Base-by-base conservation (phyloP, 129 eudicot genomes). In the Rutidosis leptorrhynchoides region DNA sequence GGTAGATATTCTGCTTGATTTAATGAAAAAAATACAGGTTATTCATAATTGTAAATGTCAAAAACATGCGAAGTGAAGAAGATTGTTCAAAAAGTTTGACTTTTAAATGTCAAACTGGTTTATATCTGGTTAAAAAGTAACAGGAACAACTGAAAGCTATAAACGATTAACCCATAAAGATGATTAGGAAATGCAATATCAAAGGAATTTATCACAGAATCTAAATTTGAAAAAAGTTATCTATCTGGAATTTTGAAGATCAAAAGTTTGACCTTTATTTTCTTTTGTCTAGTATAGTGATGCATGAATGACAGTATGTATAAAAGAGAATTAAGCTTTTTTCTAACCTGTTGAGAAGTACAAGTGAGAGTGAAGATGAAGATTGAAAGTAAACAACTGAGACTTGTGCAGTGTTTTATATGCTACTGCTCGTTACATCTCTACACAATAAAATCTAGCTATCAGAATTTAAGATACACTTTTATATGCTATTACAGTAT, bases 341-440 rank as follows among this genome's bases (percentile, higher is more conserved):
- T 32, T 58, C 68, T 74, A 67, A 74, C 79, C 79, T 74, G 79
- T 74, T 74, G 19, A 28, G 56, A 74, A 74, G 68, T 46, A 52
- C 62, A 29, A 45, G 65, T 65, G 33, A 21, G 53, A 52, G 60
- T 71, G 76, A 64, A 58, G 68, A 46, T 58, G 62, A 59, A 67
- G 79, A 49, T 55, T 28, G 30, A 67, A 59, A 51, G 79, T 54
- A 66, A 24, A 67, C 73, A 74, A 30, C 40, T 56, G 30, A 58
- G 28, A 32, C 46, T 60, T 32, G 55, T 46, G 60, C 61, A n/a
- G 57, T 32, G 35, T 22, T 63, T 55, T 37, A 69, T 55, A 17
- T 65, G 42, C 70, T 66, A 48, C 46, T 28, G 42, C 70, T 66
- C 48, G 30, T 28, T 19, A 68, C 43, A 33, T 25, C 27, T 74